Evolutionary conservation across 176 grass and related monocot species (phyloP).

Genomic region (Metroxylon sagu): DNA sequence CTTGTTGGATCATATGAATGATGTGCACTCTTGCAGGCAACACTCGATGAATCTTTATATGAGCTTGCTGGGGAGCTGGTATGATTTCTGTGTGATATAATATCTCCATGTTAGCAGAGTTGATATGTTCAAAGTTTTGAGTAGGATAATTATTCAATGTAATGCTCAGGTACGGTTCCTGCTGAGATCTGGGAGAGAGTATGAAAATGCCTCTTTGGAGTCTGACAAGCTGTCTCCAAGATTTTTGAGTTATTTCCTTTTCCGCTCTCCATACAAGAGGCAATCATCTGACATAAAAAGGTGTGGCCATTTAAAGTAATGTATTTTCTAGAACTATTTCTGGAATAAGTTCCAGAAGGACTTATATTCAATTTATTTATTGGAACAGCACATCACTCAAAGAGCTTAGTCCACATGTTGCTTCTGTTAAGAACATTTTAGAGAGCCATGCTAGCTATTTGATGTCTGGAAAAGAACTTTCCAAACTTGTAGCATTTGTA

Average conservation of each 20-base stretch:
- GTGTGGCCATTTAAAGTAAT: slow-evolving; percentile 21
- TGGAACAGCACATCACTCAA: slow-evolving; percentile 55
- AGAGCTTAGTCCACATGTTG: slow-evolving; percentile 93
- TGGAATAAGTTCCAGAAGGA: slow-evolving; percentile 13
- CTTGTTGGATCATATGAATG: slow-evolving; percentile 4
- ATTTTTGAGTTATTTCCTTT: slow-evolving; percentile 78
- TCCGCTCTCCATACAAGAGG: slow-evolving; percentile 60
- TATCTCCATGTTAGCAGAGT: not conserved
- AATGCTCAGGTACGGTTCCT: slow-evolving; percentile 69
- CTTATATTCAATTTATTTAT: slow-evolving; percentile 16
- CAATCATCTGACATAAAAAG: slow-evolving; percentile 89
- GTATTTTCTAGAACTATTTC: slow-evolving; percentile 10
- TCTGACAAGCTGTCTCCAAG: slow-evolving; percentile 88
- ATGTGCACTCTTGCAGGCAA: slow-evolving; percentile 53
- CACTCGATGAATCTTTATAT: slow-evolving; percentile 91
- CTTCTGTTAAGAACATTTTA: slow-evolving; percentile 96
- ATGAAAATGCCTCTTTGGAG: slow-evolving; percentile 57
- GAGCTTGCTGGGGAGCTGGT: slow-evolving; percentile 94
- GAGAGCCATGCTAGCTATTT: slow-evolving; percentile 92
- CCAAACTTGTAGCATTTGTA: slow-evolving; percentile 96
- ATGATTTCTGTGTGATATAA: slow-evolving; percentile 33
- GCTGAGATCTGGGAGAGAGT: slow-evolving; percentile 92
- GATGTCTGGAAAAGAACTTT: slow-evolving; percentile 99
- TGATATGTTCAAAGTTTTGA: not conserved
- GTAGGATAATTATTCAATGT: not conserved